A percentile compares a stretch with the other conserved stretches of the same genome.
Evolutionary conservation across 768 basidiomycete genomes (phyloP).

Genomic region (Hygrocybe punicea): DNA sequence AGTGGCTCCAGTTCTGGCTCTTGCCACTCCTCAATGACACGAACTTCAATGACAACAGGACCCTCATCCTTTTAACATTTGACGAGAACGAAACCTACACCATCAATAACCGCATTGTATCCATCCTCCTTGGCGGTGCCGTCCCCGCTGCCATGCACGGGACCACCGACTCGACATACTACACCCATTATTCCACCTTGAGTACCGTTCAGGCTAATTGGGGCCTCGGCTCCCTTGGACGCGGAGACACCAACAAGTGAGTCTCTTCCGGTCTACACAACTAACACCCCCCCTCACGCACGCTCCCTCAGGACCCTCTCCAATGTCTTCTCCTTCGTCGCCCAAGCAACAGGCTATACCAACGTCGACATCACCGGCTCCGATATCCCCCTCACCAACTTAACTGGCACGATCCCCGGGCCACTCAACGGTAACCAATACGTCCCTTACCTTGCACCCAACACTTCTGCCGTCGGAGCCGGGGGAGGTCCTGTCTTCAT

Average conservation of each 20-base stretch:
- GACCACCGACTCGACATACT: conserved; percentile 51
- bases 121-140: conserved; percentile 42
- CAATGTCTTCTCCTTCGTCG: conserved; percentile 55
- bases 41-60: conserved; percentile 51
- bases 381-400: conserved; percentile 37
- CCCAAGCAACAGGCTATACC: conserved; percentile 43
- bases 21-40: conserved; percentile 47
- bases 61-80: conserved; percentile 60
- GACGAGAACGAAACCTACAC: conserved; percentile 49
- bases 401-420: conserved; percentile 42
- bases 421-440: conserved; percentile 40
- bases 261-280: conserved; percentile 28
- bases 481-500: conserved; percentile 44
- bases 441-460: conserved; percentile 46
- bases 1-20: conserved; percentile 52
- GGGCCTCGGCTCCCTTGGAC: conserved; percentile 57
- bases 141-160: conserved; percentile 42
- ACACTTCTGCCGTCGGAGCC: conserved; percentile 37
- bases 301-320: conserved; percentile 25
- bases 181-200: conserved; percentile 59
- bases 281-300: background rate
- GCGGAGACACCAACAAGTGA: conserved; percentile 47
- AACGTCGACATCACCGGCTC: conserved; percentile 12
- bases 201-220: conserved; percentile 60
- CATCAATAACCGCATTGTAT: conserved; percentile 47